phyloP scores from a whole-genome alignment of 345 rosid genomes.

The Citropsis articulata region DNA sequence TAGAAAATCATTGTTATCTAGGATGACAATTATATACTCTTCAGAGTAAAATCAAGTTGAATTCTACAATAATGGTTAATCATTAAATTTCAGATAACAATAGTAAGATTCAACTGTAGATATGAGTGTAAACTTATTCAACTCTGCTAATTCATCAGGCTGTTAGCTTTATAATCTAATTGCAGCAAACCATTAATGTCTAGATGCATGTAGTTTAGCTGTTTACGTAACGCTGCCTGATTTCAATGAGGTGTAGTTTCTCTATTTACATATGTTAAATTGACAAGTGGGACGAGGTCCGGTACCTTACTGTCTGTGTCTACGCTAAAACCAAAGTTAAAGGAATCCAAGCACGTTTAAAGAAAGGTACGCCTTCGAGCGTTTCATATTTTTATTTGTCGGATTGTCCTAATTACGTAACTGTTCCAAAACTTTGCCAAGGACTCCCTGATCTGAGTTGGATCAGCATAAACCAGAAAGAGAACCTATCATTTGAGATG shows the following conservation, averaged over 20 bases:
- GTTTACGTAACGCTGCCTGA: background rate
- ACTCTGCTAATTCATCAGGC: background rate
- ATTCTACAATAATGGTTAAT: background rate
- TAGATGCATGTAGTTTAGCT: background rate
- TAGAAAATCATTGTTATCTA: background rate
- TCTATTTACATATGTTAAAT: background rate
- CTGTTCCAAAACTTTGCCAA: background rate
- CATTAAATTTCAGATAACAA: background rate
- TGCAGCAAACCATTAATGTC: background rate
- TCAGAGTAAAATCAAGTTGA: slow-evolving; percentile 1
- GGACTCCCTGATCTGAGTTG: background rate
- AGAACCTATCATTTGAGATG: background rate
- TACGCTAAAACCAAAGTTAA: background rate
- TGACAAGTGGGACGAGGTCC: background rate
- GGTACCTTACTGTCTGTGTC: background rate
- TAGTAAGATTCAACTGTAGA: background rate
- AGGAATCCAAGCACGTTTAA: background rate
- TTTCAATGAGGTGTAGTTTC: too few relatives aligned
- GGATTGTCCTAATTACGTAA: background rate
- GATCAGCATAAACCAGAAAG: background rate
- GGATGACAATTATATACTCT: background rate
- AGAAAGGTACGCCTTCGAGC: background rate
- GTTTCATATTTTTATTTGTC: slow-evolving; percentile 7
- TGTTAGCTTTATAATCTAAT: background rate
- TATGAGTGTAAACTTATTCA: too few relatives aligned